Base-by-base conservation (phyloP, 78 protist genomes). In the Monocercomonoides exilis region DNA sequence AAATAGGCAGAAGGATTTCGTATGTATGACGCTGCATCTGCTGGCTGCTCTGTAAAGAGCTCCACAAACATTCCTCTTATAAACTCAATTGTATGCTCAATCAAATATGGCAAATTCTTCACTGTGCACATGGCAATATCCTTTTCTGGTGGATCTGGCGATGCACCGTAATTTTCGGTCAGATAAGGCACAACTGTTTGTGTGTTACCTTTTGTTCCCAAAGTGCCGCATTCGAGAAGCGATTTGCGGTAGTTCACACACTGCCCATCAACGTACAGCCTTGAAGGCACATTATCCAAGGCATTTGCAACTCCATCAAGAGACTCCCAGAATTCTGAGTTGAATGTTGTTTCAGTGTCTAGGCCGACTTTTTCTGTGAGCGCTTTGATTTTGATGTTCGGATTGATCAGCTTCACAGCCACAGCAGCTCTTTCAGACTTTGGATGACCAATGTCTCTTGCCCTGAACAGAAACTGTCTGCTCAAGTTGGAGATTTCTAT, bases 401-500 rank as follows among this genome's bases (percentile, higher is more conserved):
- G 95, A 92, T 97, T 98, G 97, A 98, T 96, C 33, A 11, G 84
- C 43, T 2, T n/a, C 41, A 88, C 98, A 0, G 97, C 99, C 32
- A 34, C 86, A 6, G 98, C 96, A 0, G 99, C 99, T 0, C 85
- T 41, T 33, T 87, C 85, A 0, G 98, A 92, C 91, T 98, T 98
- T 84, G 91, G 84, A 79, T 94, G 87, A 43, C 87, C 11, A 44
- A 89, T 42, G 82, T 79, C 82, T 21, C 54, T 41, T 29, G 91
- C 63, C 77, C 99, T 91, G 95, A 97, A 98, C 63, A 98, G 92
- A 91, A 98, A 96, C 91, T 98, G 99, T 34, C 99, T 87, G 46
- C 89, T 93, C 77, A 98, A 93, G 89, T 98, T 98, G 80, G 94
- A 89, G 87, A 85, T 84, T 84, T 96, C 99, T 77, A 98, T 98